Base-by-base conservation (phyloP, 805 yeast species). In the Hemisphaericaspora nanyangensis region DNA sequence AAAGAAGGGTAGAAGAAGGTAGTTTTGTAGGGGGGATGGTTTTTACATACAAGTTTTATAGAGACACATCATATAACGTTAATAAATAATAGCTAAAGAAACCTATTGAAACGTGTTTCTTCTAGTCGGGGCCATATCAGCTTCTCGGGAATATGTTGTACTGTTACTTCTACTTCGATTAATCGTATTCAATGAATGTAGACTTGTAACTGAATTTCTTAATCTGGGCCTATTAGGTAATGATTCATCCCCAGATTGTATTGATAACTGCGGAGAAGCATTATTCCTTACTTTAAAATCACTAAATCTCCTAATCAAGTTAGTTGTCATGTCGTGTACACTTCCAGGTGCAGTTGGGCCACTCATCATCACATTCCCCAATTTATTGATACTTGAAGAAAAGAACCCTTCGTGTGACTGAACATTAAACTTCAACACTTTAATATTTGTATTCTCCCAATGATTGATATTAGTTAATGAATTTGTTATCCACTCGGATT, bases 391-490 rank as follows among this genome's bases (percentile, higher is more conserved):
- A 8, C 46, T 40, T 11, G 52, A 50, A 22, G 26, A 8, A 31
- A 56, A 54, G 25, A 56, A 51, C 1, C 58, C 54, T 3, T 53
- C 61, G 26, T 38, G 48, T 1, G 45, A 35, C 12, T 42, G 37
- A 2, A 40, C 29, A 27, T 58, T 56, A 7, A 80, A 63, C 29
- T 63, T 65, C 56, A 83, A 81, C 34, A 81, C 63, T 45, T 54
- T 65, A 13, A 81, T 60, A 13, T 60, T 46, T 3, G 85, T 76
- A 7, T 64, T 63, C 15, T 65, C 61, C 85, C 85, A 81, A 11
- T 73, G 66, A 42, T 79, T 78, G 3, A 64, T 55, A 37, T 60
- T 55, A 8, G 66, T 48, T 4, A 65, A 31, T 3, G 65, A 57
- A 2, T 54, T 44, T 17, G 60, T 63, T 2, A 57, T 52, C 46